Conservation (phyloP, 2,329 filamentous ascomycete species). For the Shiraia bambusicola region DNA sequence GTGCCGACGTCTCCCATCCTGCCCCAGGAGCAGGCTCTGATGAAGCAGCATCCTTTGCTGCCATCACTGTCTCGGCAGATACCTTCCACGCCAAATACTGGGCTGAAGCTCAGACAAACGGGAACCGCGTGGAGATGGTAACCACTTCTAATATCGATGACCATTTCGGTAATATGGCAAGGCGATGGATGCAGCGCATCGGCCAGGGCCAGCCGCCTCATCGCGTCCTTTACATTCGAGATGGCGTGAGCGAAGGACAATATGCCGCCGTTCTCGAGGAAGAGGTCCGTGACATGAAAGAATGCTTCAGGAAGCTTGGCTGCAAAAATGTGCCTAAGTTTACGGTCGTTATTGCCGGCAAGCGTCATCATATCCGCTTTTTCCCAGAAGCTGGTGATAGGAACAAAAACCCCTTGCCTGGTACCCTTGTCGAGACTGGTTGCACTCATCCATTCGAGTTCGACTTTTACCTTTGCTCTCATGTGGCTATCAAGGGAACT, state of each 20-base stretch:
- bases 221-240: slow-evolving; percentile 89
- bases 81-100: slow-evolving; percentile 70
- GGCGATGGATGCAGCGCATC: slow-evolving; percentile 62
- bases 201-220: slow-evolving; percentile 59
- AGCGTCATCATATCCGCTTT: slow-evolving; percentile 86
- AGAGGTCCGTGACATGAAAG: slow-evolving; percentile 74
- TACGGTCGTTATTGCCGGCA: slow-evolving; percentile 84
- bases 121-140: slow-evolving; percentile 78
- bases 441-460: slow-evolving; percentile 90
- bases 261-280: slow-evolving; percentile 75
- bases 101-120: slow-evolving; percentile 80
- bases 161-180: slow-evolving; percentile 66
- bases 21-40: slow-evolving; percentile 56
- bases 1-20: slow-evolving; percentile 86
- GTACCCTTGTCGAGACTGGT: slow-evolving; percentile 82
- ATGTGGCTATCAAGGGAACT: slow-evolving; percentile 88
- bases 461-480: slow-evolving; percentile 76
- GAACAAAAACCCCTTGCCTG: slow-evolving; percentile 81
- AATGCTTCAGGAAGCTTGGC: slow-evolving; percentile 51
- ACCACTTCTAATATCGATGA: slow-evolving; percentile 63
- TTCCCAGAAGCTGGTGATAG: slow-evolving; percentile 75
- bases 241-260: slow-evolving; percentile 84
- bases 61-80: slow-evolving; percentile 81
- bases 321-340: slow-evolving; percentile 60
- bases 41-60: slow-evolving; percentile 71